These are phyloP conservation scores for Lentinula raphanica DNA, from an alignment of 768 basidiomycete species.

Conservation along the genomic window DNA sequence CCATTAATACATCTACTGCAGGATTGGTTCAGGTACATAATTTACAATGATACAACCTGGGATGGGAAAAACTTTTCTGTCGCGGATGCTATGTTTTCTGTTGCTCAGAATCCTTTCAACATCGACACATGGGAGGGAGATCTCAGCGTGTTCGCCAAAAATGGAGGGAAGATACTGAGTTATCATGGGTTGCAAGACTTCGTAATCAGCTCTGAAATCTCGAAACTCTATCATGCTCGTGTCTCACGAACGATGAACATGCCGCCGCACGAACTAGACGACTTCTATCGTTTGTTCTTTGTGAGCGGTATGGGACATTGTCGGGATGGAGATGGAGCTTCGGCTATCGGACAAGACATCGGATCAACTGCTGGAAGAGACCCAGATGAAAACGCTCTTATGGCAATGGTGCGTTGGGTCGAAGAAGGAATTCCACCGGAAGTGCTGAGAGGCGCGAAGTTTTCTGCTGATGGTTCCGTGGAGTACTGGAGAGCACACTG, in stretches of 20 bases:
- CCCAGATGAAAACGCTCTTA: background rate
- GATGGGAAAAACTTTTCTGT: background rate
- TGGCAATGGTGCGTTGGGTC: slow-evolving; percentile 7
- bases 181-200: slow-evolving; percentile 15
- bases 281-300: slow-evolving; percentile 18
- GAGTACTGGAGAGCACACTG: slow-evolving; percentile 4
- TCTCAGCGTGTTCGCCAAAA: slow-evolving; percentile 8
- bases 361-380: background rate
- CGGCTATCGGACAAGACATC: slow-evolving; percentile 11
- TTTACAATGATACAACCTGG: slow-evolving; percentile 6
- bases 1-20: background rate
- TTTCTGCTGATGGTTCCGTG: background rate
- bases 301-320: slow-evolving; percentile 20
- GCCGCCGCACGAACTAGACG: slow-evolving; percentile 12
- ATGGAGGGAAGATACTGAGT: slow-evolving; percentile 19
- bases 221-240: slow-evolving; percentile 11
- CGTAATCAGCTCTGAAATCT: slow-evolving; percentile 13
- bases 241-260: slow-evolving; percentile 13
- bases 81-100: background rate
- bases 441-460: background rate
- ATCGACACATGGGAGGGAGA: slow-evolving; percentile 12
- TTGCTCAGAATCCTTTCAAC: slow-evolving; percentile 5
- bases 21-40: slow-evolving; percentile 4
- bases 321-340: slow-evolving; percentile 12
- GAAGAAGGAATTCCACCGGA: slow-evolving; percentile 5